A percentile compares a stretch with the other conserved stretches of the same genome.
Conservation (phyloP, 1,139 yeast species). For the Yamadazyma epiphylla region DNA sequence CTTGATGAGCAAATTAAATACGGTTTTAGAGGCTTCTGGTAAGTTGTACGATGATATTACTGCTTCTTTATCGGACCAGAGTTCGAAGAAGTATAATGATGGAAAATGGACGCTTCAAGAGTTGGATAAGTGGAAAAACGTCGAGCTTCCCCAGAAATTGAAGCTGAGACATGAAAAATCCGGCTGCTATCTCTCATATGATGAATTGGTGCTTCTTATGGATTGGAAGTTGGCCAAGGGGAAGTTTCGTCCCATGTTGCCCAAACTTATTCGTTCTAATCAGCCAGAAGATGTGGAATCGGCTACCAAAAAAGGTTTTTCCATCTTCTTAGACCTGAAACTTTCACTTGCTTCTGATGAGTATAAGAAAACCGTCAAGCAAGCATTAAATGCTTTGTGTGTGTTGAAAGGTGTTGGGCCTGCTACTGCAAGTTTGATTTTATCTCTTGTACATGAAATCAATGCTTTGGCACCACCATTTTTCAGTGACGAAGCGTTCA, state of each 20-base stretch:
- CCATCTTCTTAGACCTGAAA: constrained; percentile 15
- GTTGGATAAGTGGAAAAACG: constrained; percentile 34
- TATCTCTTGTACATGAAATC: constrained; percentile 27
- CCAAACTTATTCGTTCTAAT: constrained; percentile 39
- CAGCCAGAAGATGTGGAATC: constrained; percentile 21
- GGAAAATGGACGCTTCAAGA: constrained; percentile 24
- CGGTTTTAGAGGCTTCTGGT: neutral
- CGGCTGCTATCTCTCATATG: constrained; percentile 28
- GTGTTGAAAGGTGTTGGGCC: constrained; percentile 48
- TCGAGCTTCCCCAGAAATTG: constrained; percentile 23
- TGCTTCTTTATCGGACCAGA: constrained; percentile 3
- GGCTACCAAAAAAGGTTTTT: constrained; percentile 27
- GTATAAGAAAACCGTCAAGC: constrained; percentile 13
- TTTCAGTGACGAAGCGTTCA: constrained; percentile 47
- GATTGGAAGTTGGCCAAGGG: constrained; percentile 52
- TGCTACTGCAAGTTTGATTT: constrained; percentile 45
- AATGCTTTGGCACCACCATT: constrained; percentile 38
- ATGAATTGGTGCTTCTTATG: constrained; percentile 38
- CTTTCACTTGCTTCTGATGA: neutral
- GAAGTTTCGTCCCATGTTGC: constrained; percentile 42
- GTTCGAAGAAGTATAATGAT: constrained; percentile 13
- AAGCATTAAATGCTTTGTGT: constrained; percentile 26
- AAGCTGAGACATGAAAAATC: constrained; percentile 15
- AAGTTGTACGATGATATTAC: constrained; percentile 1
- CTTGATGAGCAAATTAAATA: neutral